phyloP scores from a whole-genome alignment of 106 monocot genomes.

The Dendrobium chrysotoxum region DNA sequence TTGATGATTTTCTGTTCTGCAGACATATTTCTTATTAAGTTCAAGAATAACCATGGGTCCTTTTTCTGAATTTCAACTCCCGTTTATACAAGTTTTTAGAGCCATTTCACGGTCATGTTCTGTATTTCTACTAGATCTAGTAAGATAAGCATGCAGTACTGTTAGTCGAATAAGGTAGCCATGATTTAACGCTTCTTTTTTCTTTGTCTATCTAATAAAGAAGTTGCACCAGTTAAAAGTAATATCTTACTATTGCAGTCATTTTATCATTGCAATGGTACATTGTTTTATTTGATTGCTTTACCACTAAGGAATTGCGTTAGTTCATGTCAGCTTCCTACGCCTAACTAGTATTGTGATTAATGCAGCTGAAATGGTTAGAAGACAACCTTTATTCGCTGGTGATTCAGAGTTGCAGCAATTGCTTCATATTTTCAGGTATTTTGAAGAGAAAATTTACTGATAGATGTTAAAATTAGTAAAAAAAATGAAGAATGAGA shows the following conservation, averaged over 20 bases:
- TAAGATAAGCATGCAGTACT: too few species aligned
- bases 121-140: too few species aligned
- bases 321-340: background rate
- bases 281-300: background rate
- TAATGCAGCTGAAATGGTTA: constrained; percentile 90
- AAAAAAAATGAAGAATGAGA: too few species aligned
- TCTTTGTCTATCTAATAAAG: too few species aligned
- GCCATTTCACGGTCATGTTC: too few species aligned
- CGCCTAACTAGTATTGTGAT: background rate
- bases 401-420: constrained; percentile 99
- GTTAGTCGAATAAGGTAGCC: too few species aligned
- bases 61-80: too few species aligned
- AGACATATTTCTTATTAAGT: background rate
- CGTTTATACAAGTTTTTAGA: too few species aligned
- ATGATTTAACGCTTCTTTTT: too few species aligned
- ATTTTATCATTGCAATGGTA: background rate
- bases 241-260: background rate
- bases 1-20: background rate
- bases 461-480: too few species aligned
- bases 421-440: constrained; percentile 99
- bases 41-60: too few species aligned
- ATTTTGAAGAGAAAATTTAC: background rate
- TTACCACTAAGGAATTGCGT: background rate
- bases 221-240: too few species aligned
- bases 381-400: constrained; percentile 88